Base-by-base conservation (phyloP, 768 basidiomycete genomes). In the Xerocomus brunneocitrinus region DNA sequence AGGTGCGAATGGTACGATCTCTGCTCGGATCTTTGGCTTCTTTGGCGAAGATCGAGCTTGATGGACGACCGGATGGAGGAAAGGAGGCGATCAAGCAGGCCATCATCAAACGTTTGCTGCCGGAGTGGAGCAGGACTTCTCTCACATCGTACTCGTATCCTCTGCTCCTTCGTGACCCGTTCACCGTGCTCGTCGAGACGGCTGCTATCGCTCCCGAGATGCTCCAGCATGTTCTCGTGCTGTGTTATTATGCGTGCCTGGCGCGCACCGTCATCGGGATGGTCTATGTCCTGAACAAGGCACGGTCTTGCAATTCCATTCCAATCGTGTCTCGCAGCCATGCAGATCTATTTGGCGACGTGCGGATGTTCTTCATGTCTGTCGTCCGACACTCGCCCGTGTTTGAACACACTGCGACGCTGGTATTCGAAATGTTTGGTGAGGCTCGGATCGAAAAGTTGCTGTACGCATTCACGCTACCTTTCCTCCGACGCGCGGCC, bases 121-220 rank as follows among this genome's bases (percentile, higher is more conserved):
- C 94, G 1, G 93, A 95, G 69, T 95, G 92, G 91, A 93, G 88
- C 60, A 79, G 88, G 36, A 85, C 89, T 25, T 87, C 91, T 1
- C 75, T 92, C 53, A 88, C 85, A 4, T 85, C 89, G 2, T 87
- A 90, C 58, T 86, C 90, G 0, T 87, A 86, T 50, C 94, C 95
- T 1, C 73, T 98, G 0, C 82, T 98, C 13, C 81, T 91, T 3
- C 81, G 95, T 19, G 92, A 97, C 66, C 95, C 97, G 0, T 85
- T 98, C 61, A 87, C 89, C 3, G 79, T 95, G 36, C 78, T 99
- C 22, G 78, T 95, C 25, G 95, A 99, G 72, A 84, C 88, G 0
- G 94, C 95, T 0, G 88, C 90, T 2, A 85, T 97, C 42, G 85
- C 88, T 0, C 95, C 93, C 0, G 90, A 94, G 56, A 87, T 93